These are phyloP conservation scores for Sechiopsis laciniata DNA, from an alignment of 306 rosid genomes.

Conservation along the genomic window DNA sequence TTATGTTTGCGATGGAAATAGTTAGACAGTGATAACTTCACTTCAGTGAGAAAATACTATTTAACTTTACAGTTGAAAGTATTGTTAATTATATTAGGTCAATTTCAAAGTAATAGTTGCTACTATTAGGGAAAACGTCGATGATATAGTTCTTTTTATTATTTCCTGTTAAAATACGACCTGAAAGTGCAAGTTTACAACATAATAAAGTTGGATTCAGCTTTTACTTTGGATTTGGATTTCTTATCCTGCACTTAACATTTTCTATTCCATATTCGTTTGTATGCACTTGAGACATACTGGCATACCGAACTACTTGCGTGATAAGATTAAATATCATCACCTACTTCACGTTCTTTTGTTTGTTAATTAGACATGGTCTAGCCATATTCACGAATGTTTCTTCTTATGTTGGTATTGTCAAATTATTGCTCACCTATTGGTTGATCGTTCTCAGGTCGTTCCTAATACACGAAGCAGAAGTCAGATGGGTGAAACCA, in stretches of 20 bases:
- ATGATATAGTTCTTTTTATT: background rate
- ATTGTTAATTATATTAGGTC: background rate
- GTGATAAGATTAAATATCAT: background rate
- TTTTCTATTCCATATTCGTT: background rate
- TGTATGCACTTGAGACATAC: slow-evolving; percentile 6
- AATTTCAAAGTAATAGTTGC: background rate
- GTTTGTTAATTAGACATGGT: background rate
- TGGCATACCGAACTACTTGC: background rate
- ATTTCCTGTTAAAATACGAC: slow-evolving; percentile 6
- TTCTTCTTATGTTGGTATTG: background rate
- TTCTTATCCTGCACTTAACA: background rate
- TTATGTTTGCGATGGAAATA: background rate
- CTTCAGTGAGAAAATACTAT: slow-evolving; percentile 3
- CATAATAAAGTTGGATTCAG: background rate
- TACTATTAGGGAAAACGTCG: background rate
- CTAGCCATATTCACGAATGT: background rate
- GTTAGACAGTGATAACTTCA: background rate
- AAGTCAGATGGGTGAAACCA: slow-evolving; percentile 99
- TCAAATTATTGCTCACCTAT: background rate
- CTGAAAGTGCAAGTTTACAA: background rate
- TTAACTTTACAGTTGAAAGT: slow-evolving; percentile 10
- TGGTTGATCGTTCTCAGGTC: slow-evolving; percentile 46
- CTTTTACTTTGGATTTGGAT: background rate
- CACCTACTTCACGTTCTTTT: slow-evolving; percentile 3
- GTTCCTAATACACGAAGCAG: slow-evolving; percentile 87